phyloP scores from a whole-genome alignment of 1,284 basidiomycete genomes.

The Malassezia obtusa region DNA sequence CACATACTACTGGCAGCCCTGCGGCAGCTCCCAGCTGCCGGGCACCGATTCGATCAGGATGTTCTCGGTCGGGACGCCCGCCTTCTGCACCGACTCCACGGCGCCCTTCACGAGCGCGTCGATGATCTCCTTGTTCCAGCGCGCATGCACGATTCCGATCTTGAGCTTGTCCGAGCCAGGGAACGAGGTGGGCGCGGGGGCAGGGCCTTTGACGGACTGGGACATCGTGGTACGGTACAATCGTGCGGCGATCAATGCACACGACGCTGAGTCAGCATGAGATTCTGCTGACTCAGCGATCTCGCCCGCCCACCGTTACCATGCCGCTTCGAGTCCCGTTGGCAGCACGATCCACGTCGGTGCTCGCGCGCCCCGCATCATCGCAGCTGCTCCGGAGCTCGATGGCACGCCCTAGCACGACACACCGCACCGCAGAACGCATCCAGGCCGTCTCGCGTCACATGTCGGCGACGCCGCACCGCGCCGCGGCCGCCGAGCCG shows the following conservation, averaged over 20 bases:
- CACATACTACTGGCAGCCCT: constrained; percentile 24
- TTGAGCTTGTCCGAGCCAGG: constrained; percentile 33
- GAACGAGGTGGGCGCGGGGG: constrained; percentile 39
- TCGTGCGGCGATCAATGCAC: no score
- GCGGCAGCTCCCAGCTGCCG: constrained; percentile 53
- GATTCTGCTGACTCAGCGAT: constrained; percentile 1
- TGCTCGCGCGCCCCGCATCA: no score
- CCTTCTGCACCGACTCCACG: constrained; percentile 64
- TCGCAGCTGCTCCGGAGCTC: neutral
- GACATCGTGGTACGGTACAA: neutral
- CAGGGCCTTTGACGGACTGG: constrained; percentile 37
- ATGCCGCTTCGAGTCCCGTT: neutral
- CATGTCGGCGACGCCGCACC: neutral
- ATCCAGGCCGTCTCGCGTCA: neutral
- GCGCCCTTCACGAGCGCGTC: constrained; percentile 71
- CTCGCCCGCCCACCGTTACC: neutral
- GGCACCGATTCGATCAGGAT: constrained; percentile 86
- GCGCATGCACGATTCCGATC: constrained; percentile 46
- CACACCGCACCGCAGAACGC: neutral
- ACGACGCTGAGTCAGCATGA: no score
- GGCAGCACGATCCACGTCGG: neutral
- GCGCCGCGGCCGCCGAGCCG: neutral
- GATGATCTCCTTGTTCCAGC: constrained; percentile 78
- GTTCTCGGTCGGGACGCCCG: constrained; percentile 78
- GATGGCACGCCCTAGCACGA: neutral